These are phyloP conservation scores for Olyra latifolia DNA, from an alignment of 176 grass and related monocot genomes.

Conservation along the genomic window DNA sequence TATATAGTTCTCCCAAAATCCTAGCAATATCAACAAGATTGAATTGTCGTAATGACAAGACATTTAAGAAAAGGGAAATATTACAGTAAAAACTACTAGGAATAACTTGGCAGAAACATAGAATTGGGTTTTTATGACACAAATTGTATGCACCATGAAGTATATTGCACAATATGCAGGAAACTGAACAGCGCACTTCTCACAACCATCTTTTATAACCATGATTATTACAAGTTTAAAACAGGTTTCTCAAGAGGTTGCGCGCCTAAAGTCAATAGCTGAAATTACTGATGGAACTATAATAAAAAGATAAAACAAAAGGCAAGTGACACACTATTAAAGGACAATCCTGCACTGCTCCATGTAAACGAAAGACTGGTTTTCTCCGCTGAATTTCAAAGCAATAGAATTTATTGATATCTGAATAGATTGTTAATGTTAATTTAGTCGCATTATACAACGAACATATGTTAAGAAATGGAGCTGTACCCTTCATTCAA, in stretches of 20 bases:
- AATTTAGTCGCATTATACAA: neutral
- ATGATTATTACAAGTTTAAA: neutral
- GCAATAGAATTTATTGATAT: neutral
- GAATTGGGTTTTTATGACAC: neutral
- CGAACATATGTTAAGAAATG: neutral
- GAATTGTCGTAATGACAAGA: neutral
- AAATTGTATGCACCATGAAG: neutral
- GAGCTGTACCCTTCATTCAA: neutral
- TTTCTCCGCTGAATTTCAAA: neutral
- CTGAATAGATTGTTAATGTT: neutral
- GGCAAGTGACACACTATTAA: neutral
- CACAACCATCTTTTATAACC: neutral
- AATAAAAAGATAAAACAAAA: neutral
- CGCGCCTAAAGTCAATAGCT: neutral
- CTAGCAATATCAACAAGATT: neutral
- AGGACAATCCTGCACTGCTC: neutral
- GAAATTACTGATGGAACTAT: neutral
- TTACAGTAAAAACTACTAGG: neutral
- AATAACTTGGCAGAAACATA: neutral
- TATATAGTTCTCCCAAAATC: neutral
- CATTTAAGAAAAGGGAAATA: neutral
- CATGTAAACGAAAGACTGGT: neutral
- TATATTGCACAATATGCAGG: neutral
- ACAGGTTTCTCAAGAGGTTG: neutral
- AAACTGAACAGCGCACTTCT: neutral